These are phyloP conservation scores for Mortierella sp. DNA, from an alignment of 371 early-diverging fungal genomes.

Conservation along the genomic window DNA sequence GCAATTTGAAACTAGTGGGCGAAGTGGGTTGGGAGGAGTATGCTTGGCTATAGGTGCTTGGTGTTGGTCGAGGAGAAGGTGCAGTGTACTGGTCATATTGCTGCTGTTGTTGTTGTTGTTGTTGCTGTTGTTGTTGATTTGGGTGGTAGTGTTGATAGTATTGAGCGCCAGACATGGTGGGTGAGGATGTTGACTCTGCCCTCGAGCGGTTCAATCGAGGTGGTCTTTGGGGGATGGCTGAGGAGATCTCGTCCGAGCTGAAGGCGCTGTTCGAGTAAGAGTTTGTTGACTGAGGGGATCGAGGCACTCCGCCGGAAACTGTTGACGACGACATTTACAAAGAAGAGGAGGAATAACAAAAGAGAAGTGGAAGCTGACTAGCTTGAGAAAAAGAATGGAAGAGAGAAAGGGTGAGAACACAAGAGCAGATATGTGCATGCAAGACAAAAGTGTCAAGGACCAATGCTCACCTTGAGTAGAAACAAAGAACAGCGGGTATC, in stretches of 20 bases:
- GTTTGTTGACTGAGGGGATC: slow-evolving; percentile 40
- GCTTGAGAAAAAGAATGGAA: not conserved
- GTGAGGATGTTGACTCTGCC: slow-evolving; percentile 31
- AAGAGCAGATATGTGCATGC: not conserved
- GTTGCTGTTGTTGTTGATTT: slow-evolving; percentile 10
- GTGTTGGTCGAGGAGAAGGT: slow-evolving; percentile 38
- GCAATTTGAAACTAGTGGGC: slow-evolving; percentile 35
- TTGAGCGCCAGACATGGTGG: slow-evolving; percentile 33
- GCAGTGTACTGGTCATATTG: slow-evolving; percentile 36
- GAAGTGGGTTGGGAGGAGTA: slow-evolving; percentile 44
- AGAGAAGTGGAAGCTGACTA: slow-evolving; percentile 1
- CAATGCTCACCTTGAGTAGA: not conserved
- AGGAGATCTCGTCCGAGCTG: slow-evolving; percentile 41
- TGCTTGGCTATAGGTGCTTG: slow-evolving; percentile 22
- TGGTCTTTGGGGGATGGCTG: slow-evolving; percentile 32
- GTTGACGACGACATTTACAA: slow-evolving; percentile 25
- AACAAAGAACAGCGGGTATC: not conserved
- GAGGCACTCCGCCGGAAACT: slow-evolving; percentile 1
- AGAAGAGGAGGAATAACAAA: not conserved
- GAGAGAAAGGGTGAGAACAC: not conserved
- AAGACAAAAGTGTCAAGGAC: not conserved
- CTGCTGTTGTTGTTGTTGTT: slow-evolving; percentile 14
- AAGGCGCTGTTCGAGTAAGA: slow-evolving; percentile 11
- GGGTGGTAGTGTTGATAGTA: slow-evolving; percentile 38
- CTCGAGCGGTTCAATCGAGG: slow-evolving; percentile 31